Evolutionary conservation across 2,329 filamentous ascomycete genomes (phyloP).

Genomic region (Pseudocercospora pini-densiflorae): DNA sequence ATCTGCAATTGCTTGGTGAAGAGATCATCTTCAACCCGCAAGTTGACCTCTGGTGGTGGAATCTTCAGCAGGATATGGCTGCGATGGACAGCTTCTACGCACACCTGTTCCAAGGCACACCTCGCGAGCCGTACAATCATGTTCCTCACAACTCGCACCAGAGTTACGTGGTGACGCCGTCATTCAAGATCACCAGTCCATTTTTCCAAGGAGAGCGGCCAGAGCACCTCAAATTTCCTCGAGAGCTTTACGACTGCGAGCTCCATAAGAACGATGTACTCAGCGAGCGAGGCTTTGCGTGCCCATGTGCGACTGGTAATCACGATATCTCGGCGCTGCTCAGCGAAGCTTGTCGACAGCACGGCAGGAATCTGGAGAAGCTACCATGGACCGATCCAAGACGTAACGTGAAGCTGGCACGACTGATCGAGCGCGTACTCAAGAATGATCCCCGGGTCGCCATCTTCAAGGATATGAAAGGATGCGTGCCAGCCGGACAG

Average conservation of each 20-base stretch:
- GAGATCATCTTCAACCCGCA: constrained; percentile 11
- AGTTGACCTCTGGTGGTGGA: constrained; percentile 15
- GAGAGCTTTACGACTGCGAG: not conserved
- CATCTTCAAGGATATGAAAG: not conserved
- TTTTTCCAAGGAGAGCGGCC: not conserved
- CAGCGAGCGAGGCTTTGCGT: constrained; percentile 1
- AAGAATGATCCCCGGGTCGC: not conserved
- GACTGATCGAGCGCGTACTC: not conserved
- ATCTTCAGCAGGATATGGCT: constrained; percentile 5
- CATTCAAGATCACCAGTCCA: not conserved
- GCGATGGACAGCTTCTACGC: constrained; percentile 10
- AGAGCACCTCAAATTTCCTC: not conserved
- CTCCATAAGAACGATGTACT: not conserved
- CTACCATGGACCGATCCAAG: not conserved
- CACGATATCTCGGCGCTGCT: constrained; percentile 10
- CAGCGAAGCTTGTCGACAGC: constrained; percentile 2
- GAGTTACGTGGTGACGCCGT: not conserved
- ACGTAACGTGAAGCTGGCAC: not conserved
- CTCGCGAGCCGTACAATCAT: not conserved
- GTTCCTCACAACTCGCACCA: not conserved
- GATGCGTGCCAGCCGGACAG: not conserved
- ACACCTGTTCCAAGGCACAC: constrained; percentile 1
- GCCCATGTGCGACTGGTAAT: not conserved
- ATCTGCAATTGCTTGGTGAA: not conserved
- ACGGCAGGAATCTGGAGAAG: not conserved